phyloP scores from a whole-genome alignment of 2,329 filamentous ascomycete genomes.

The Talaromyces pinophilus region DNA sequence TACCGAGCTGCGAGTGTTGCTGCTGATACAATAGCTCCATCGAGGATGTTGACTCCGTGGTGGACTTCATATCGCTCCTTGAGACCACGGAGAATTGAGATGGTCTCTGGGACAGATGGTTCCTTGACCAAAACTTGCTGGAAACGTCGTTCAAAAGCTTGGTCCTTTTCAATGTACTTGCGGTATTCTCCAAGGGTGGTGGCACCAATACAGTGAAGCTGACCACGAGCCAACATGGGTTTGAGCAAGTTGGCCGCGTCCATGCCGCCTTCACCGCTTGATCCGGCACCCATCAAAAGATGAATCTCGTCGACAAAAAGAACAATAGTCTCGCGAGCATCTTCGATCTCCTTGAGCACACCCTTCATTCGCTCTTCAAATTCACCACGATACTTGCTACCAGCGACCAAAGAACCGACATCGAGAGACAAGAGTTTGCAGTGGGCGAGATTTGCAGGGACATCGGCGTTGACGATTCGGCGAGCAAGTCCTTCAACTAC shows the following conservation, averaged over 20 bases:
- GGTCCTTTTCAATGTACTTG: slow-evolving; percentile 99
- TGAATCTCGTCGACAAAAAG: slow-evolving; percentile 99
- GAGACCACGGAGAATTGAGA: slow-evolving; percentile 96
- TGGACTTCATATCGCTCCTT: slow-evolving; percentile 99
- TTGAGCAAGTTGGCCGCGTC: slow-evolving; percentile 97
- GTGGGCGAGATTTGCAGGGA: slow-evolving; percentile 89
- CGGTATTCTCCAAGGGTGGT: slow-evolving; percentile 94
- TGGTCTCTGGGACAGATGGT: slow-evolving; percentile 80
- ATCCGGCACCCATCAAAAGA: slow-evolving; percentile 94
- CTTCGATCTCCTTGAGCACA: slow-evolving; percentile 92
- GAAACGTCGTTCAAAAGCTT: slow-evolving; percentile 96
- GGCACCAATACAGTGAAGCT: slow-evolving; percentile 96
- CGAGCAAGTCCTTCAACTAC: slow-evolving; percentile 95
- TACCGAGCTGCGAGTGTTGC: slow-evolving; percentile 93
- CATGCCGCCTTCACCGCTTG: slow-evolving; percentile 95
- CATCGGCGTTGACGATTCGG: slow-evolving; percentile 93
- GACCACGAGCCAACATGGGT: slow-evolving; percentile 94
- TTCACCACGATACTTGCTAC: slow-evolving; percentile 97
- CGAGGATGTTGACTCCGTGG: slow-evolving; percentile 94
- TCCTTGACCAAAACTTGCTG: slow-evolving; percentile 98
- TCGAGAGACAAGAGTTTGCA: slow-evolving; percentile 95
- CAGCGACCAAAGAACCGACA: slow-evolving; percentile 90
- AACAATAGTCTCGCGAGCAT: slow-evolving; percentile 94
- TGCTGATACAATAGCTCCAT: slow-evolving; percentile 86
- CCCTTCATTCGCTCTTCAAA: slow-evolving; percentile 99